Evolutionary conservation across 2,329 filamentous ascomycete genomes (phyloP).

Genomic region (Aspergillus candidus): DNA sequence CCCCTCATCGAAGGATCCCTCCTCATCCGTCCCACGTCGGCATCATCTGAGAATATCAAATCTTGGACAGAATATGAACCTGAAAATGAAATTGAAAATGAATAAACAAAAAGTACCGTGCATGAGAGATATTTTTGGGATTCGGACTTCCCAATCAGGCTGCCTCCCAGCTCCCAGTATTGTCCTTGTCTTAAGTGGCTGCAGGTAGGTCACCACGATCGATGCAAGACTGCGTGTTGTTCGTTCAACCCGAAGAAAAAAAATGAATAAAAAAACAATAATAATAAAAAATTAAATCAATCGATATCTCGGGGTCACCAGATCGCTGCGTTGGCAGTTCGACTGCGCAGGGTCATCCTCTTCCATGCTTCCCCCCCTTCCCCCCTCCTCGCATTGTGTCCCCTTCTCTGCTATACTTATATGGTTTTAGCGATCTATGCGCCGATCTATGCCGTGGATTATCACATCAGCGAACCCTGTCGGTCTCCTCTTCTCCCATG

Average conservation of each 20-base stretch:
- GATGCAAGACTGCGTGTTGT: too few relatives aligned
- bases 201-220: too few relatives aligned
- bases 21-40: too few relatives aligned
- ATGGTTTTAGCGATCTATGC: slow-evolving; percentile 4
- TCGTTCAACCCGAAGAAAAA: neutral
- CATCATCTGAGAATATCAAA: too few relatives aligned
- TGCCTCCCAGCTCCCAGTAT: too few relatives aligned
- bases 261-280: neutral
- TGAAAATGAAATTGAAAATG: too few relatives aligned
- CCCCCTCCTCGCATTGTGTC: slow-evolving; percentile 4
- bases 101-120: too few relatives aligned
- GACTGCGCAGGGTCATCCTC: slow-evolving; percentile 9
- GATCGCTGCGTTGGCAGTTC: slow-evolving; percentile 32
- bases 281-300: neutral
- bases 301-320: slow-evolving; percentile 29
- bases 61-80: too few relatives aligned
- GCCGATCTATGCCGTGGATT: slow-evolving; percentile 4
- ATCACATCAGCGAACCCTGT: neutral
- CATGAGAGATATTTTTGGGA: too few relatives aligned
- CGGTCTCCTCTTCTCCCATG: neutral
- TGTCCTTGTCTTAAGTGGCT: too few relatives aligned
- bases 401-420: neutral
- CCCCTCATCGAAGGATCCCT: too few relatives aligned
- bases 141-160: too few relatives aligned
- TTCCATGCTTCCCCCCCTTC: slow-evolving; percentile 8